phyloP scores from a whole-genome alignment of 1,139 yeast species.

The Eremothecium coryli region DNA sequence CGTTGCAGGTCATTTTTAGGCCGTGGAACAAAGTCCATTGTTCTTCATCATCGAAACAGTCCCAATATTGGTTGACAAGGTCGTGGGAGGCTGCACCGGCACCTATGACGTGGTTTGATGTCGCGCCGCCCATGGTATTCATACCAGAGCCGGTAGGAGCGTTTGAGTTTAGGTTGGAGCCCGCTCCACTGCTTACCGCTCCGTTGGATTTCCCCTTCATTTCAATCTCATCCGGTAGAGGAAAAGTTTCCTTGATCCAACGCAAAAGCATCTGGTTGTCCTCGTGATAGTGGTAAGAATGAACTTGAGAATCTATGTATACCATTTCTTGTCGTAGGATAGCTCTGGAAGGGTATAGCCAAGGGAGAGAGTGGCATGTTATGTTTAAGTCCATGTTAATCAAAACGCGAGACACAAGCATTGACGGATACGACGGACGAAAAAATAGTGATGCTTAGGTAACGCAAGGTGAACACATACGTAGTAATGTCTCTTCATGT shows the following conservation, averaged over 20 bases:
- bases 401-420: too few species aligned
- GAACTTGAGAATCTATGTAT: slow-evolving; percentile 8
- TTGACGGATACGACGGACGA: too few species aligned
- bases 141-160: slow-evolving; percentile 7
- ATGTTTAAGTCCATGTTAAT: too few species aligned
- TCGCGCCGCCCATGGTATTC: background rate
- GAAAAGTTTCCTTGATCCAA: slow-evolving; percentile 9
- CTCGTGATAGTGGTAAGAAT: slow-evolving; percentile 7
- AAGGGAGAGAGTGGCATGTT: too few species aligned
- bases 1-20: slow-evolving; percentile 9
- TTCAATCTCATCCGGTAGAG: slow-evolving; percentile 10
- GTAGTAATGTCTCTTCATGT: too few species aligned
- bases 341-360: background rate
- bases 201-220: slow-evolving; percentile 6
- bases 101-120: slow-evolving; percentile 3
- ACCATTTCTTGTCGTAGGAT: slow-evolving; percentile 7
- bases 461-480: too few species aligned
- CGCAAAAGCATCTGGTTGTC: slow-evolving; percentile 8
- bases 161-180: slow-evolving; percentile 3
- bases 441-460: too few species aligned
- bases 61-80: slow-evolving; percentile 9
- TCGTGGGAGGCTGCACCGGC: slow-evolving; percentile 1
- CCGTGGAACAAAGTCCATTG: slow-evolving; percentile 9
- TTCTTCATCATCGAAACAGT: slow-evolving; percentile 10
- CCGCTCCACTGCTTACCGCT: slow-evolving; percentile 1